Evolutionary conservation across 2,329 filamentous ascomycete genomes (phyloP), one percentile per base, ranked within the genome.

Genomic region (Colletotrichum sublineola): DNA sequence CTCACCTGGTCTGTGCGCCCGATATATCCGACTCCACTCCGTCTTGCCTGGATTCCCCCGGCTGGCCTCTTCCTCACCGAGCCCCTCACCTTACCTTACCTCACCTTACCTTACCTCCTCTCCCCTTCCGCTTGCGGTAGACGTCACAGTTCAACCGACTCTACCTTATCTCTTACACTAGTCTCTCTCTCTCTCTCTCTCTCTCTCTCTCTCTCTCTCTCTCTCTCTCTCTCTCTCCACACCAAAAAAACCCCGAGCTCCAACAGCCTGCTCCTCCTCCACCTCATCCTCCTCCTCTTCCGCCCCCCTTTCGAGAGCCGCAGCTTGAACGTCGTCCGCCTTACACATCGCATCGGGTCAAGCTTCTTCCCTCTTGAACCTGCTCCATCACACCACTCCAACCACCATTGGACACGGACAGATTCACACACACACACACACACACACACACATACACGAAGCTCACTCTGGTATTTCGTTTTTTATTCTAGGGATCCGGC

Each of bases 21-120:
- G 36, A 52, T 24, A 53, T 38, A 46, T 44, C 65, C 58, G 58
- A 68, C 65, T 44, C 68, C 68, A 71, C 68, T 24, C 44, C 65
- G 64, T 31, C 33, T 20, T 50, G 55, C 52, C 57, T 57, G 40
- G 57, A 31, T 57, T 57, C 33, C 63, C 63, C 68, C 56, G 33
- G 63, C 56, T 57, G 68, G 63, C 33, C 33, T 48, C 40, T 40
- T 40, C 56, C 33, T 56, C 48, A 56, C 68, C 56, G 63, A 9
- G 40, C 68, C 40, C 56, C n/a, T 56, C 48, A 56, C 68, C 56
- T 48, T 20, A 36, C 67, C 38, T 63, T 53, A 58, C 67, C 61
- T 68, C 44, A 12, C 67, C 67, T 66, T 44, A 38, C 60, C 42
- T 58, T 62, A 7, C 56, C 40, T 48, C 53, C 38, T 57, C 55